A percentile compares a stretch with the other conserved stretches of the same genome.
phyloP scores from a whole-genome alignment of 2,329 filamentous ascomycete species.

The Botrytis hyacinthi region DNA sequence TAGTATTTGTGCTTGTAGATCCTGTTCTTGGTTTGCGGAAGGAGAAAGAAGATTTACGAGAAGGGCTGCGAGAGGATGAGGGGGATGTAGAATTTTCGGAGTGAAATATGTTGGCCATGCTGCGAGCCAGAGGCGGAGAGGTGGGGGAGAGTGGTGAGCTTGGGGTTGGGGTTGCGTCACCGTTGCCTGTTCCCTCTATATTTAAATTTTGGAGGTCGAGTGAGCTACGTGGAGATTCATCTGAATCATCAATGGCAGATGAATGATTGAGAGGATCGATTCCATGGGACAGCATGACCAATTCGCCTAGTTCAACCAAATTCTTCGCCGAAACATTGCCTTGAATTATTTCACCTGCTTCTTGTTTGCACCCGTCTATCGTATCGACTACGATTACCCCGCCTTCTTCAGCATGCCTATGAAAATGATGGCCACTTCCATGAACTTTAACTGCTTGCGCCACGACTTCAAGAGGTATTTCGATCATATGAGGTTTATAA shows the following conservation, averaged over 20 bases:
- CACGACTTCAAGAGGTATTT: constrained; percentile 76
- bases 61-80: constrained; percentile 19
- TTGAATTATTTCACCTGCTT: constrained; percentile 83
- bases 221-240: constrained; percentile 18
- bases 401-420: constrained; percentile 63
- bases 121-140: not conserved
- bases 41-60: constrained; percentile 27
- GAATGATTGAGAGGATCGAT: constrained; percentile 20
- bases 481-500: constrained; percentile 71
- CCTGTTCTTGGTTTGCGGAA: constrained; percentile 21
- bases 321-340: constrained; percentile 70
- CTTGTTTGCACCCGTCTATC: constrained; percentile 68
- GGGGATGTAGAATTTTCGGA: not conserved
- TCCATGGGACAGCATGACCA: constrained; percentile 57
- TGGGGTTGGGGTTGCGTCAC: constrained; percentile 8
- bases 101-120: constrained; percentile 8
- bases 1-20: constrained; percentile 22
- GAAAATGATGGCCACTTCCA: constrained; percentile 58
- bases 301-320: constrained; percentile 83
- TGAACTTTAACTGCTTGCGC: constrained; percentile 57
- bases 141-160: not conserved
- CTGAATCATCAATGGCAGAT: constrained; percentile 24
- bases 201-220: not conserved
- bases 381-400: constrained; percentile 72
- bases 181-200: not conserved